Base-by-base conservation (phyloP, 192 early-diverging fungal species). In the Rhizoclosmatium globosum region DNA sequence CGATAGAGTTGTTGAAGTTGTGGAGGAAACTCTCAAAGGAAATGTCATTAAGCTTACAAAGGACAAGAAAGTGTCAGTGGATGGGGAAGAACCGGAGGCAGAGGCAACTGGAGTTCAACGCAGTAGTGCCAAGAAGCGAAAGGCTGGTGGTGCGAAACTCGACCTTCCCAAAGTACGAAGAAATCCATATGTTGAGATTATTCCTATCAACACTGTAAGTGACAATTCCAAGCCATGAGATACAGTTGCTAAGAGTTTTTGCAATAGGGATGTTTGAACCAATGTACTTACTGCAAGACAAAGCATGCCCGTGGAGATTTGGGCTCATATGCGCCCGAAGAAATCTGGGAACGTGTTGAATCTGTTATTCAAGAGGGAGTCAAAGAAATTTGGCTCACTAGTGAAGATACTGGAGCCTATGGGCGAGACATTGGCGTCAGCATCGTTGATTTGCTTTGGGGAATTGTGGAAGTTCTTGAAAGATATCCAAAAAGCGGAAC, bases 221-320 rank as follows among this genome's bases (percentile, higher is more conserved):
- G 69, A 31, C 31, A 31, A 31, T 31, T 31, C 0, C 31, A 31
- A 31, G 31, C 31, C 31, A 64, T 79, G 4, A 6, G n/a, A 15
- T 78, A 39, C 58, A 9, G 11, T 39, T 74, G 9, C 38, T 19
- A 31, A 31, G 31, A 31, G 31, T 31, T 31, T 31, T 31, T 31
- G 31, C 31, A 17, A 17, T 21, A 64, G 53, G 82, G 87, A 9
- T 90, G 88, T 64, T 68, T 90, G 53, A 91, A 91, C 71, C 87
- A 90, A 56, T 91, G 89, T 80, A 91, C 89, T 2, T 91, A 91
- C 76, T 91, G 89, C 81, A 91, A 91, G 76, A 87, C 82, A 21
- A 87, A 88, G 44, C 77, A 78, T 58, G 77, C 77, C 1, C 77
- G 77, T 39, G 77, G 77, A 4, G 62, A 68, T 39, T 50, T 77